Percentiles rank a stretch among this genome's conserved stretches.
Conservation (phyloP, 805 yeast species). For the Candida coleopterorum region DNA sequence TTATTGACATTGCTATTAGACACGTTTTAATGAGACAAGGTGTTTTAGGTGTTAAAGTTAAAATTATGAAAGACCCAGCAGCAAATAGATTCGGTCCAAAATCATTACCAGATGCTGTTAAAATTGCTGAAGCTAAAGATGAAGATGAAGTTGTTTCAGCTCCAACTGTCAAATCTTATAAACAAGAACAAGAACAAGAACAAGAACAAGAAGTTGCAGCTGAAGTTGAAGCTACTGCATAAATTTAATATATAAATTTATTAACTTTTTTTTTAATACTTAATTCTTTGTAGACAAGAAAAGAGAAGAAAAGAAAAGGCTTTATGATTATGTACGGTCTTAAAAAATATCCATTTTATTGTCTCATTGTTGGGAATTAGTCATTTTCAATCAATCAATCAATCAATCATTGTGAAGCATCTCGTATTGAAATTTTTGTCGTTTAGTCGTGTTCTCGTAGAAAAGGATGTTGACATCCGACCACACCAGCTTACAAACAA, state of each 20-base stretch:
- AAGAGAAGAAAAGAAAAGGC: too few relatives aligned
- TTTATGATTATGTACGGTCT: too few relatives aligned
- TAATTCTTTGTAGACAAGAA: too few relatives aligned
- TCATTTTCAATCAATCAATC: too few relatives aligned
- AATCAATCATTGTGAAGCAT: too few relatives aligned
- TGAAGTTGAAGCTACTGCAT: constrained; percentile 33
- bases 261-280: too few relatives aligned
- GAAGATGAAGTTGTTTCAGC: constrained; percentile 71
- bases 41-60: constrained; percentile 98
- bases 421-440: too few relatives aligned
- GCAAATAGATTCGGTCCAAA: constrained; percentile 78
- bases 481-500: too few relatives aligned
- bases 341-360: too few relatives aligned
- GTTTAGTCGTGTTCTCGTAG: too few relatives aligned
- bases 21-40: constrained; percentile 99
- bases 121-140: constrained; percentile 91
- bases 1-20: constrained; percentile 98
- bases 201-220: constrained; percentile 32
- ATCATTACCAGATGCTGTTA: constrained; percentile 93
- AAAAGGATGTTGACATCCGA: too few relatives aligned
- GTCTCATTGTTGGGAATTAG: too few relatives aligned
- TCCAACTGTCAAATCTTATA: constrained; percentile 80
- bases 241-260: constrained; percentile 6
- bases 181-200: constrained; percentile 37
- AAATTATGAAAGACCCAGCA: constrained; percentile 99